These are phyloP conservation scores for Trypanosoma platydactyli DNA, from an alignment of 208 protist genomes.

Conservation along the genomic window DNA sequence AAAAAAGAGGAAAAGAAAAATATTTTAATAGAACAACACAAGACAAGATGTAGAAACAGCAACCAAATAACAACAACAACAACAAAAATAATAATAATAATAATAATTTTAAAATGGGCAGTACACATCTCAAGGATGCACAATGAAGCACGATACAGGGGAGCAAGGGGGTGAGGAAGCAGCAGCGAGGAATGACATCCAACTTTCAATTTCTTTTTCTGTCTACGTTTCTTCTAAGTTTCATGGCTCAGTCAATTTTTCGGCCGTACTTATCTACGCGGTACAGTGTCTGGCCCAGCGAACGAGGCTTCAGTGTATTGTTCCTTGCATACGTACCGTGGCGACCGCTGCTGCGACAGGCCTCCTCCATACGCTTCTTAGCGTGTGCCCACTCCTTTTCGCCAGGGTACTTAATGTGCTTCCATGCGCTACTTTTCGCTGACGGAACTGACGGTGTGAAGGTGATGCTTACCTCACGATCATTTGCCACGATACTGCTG, in stretches of 20 bases:
- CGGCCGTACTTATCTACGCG: slow-evolving; percentile 89
- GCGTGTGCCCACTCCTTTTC: slow-evolving; percentile 83
- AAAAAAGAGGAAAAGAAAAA: slow-evolving; percentile 10
- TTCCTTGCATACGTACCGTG: slow-evolving; percentile 76
- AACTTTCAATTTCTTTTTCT: slow-evolving; percentile 3
- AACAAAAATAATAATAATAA: slow-evolving; percentile 7
- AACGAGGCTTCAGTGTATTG: slow-evolving; percentile 64
- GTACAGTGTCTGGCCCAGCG: slow-evolving; percentile 64
- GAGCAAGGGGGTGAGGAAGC: too few relatives aligned
- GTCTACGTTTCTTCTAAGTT: slow-evolving; percentile 19
- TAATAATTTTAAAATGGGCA: slow-evolving; percentile 3
- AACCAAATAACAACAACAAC: slow-evolving; percentile 9
- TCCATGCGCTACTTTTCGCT: slow-evolving; percentile 45
- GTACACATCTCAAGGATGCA: slow-evolving; percentile 10
- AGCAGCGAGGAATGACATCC: not conserved
- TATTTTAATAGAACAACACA: slow-evolving; percentile 9
- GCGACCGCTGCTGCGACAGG: slow-evolving; percentile 67
- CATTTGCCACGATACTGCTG: slow-evolving; percentile 76
- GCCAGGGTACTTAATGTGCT: slow-evolving; percentile 64
- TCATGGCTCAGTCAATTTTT: slow-evolving; percentile 55
- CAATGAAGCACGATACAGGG: too few relatives aligned
- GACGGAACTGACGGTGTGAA: slow-evolving; percentile 52
- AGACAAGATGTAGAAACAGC: slow-evolving; percentile 13
- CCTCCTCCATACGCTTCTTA: slow-evolving; percentile 66
- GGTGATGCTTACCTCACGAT: slow-evolving; percentile 69